These are phyloP conservation scores for Ehretia macrophylla DNA, from an alignment of 257 asterid species.

Conservation along the genomic window DNA sequence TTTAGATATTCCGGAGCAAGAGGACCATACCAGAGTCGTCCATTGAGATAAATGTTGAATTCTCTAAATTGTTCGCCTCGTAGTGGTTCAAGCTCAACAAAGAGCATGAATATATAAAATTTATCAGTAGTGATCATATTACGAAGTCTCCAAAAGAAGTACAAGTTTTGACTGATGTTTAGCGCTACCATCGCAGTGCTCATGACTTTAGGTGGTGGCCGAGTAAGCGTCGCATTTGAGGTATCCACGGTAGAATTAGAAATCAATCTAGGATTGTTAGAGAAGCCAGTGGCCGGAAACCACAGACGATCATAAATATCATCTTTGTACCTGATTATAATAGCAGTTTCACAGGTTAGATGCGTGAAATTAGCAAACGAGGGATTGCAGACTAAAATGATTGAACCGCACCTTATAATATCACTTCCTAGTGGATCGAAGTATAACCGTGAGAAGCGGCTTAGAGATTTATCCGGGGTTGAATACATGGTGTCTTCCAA, in stretches of 20 bases:
- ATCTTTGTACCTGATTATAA: background rate
- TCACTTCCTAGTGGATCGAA: too few relatives aligned
- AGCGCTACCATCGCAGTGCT: background rate
- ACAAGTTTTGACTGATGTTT: background rate
- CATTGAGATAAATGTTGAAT: conserved; percentile 19
- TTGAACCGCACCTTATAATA: background rate
- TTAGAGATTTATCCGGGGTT: background rate
- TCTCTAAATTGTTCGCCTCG: conserved; percentile 4
- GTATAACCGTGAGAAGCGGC: background rate
- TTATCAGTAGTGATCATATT: background rate
- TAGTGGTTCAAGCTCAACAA: conserved; percentile 12
- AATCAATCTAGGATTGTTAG: background rate
- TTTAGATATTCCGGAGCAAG: background rate
- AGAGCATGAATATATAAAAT: conserved; percentile 13
- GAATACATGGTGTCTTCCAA: conserved; percentile 7
- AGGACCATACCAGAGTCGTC: background rate
- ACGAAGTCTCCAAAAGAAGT: background rate
- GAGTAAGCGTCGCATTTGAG: conserved; percentile 2
- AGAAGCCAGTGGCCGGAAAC: too few relatives aligned
- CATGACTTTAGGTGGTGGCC: conserved; percentile 6
- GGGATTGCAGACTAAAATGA: background rate
- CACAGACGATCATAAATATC: background rate
- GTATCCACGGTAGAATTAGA: background rate
- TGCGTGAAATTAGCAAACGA: too few relatives aligned
- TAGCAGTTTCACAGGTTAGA: too few relatives aligned